phyloP scores from a whole-genome alignment of 2,329 filamentous ascomycete species.

The Hymenoscyphus scutula region DNA sequence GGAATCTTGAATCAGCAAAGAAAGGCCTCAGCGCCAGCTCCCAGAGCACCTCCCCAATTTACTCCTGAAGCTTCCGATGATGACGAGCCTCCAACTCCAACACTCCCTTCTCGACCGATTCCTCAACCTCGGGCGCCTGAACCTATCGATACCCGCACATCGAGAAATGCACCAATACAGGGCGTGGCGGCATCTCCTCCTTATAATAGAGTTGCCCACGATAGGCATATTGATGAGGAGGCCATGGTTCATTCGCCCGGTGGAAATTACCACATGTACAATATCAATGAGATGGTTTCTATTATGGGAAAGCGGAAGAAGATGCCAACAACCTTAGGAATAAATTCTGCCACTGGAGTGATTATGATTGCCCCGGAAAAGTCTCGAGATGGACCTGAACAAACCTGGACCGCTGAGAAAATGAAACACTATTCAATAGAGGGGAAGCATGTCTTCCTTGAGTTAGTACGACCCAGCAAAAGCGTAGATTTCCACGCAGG shows the following conservation, averaged over 20 bases:
- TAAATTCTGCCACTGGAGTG: slow-evolving; percentile 82
- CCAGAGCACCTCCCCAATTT: slow-evolving; percentile 53
- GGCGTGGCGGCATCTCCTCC: slow-evolving; percentile 49
- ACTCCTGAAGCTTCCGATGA: slow-evolving; percentile 69
- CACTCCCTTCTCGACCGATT: slow-evolving; percentile 60
- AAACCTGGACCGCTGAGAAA: slow-evolving; percentile 92
- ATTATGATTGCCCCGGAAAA: slow-evolving; percentile 91
- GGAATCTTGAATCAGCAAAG: slow-evolving; percentile 44
- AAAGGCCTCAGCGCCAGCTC: slow-evolving; percentile 35
- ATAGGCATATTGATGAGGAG: slow-evolving; percentile 44
- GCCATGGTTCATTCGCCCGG: slow-evolving; percentile 58
- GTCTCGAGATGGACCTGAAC: slow-evolving; percentile 74
- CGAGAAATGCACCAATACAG: slow-evolving; percentile 43
- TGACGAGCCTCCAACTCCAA: slow-evolving; percentile 56
- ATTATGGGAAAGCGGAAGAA: slow-evolving; percentile 96
- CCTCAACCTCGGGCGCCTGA: slow-evolving; percentile 50
- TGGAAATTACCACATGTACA: slow-evolving; percentile 83
- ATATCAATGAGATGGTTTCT: slow-evolving; percentile 97
- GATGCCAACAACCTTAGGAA: slow-evolving; percentile 94
- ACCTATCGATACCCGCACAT: slow-evolving; percentile 25
- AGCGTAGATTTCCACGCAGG: slow-evolving; percentile 96
- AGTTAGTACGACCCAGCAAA: slow-evolving; percentile 87
- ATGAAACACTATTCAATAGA: slow-evolving; percentile 98
- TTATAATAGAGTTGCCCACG: slow-evolving; percentile 47
- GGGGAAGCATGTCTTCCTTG: slow-evolving; percentile 96